Evolutionary conservation across 2,329 filamentous ascomycete genomes (phyloP), one percentile per base, ranked within the genome.

Genomic region (Cadophora malorum): DNA sequence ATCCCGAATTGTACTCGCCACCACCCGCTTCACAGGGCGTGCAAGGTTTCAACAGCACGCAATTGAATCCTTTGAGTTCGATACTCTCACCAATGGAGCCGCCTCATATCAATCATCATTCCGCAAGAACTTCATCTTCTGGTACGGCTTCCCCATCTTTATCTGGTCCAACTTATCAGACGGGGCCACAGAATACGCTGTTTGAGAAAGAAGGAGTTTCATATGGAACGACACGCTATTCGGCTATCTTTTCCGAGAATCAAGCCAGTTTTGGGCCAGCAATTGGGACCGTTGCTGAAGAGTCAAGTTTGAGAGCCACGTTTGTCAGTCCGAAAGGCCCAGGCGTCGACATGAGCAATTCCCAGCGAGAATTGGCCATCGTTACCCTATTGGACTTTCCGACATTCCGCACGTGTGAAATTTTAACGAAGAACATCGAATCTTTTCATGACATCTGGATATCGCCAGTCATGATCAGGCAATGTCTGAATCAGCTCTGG

Each of bases 391-490:
- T 67, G 45, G 33, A 55, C 14, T 69, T 69, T 41, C 68, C 68
- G 8, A 65, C 65, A 1, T 33, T 38, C 5, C 61, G 58, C 23
- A 66, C 62, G 21, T 67, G 65, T 49, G 50, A 67, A n/a, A 52
- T 60, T 16, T 23, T 69, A 12, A 21, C 60, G 38, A 25, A 65
- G 7, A 53, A 53, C 14, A 35, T 60, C 21, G 35, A 21, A 0
- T 62, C 61, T 9, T 56, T 69, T 19, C 58, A 67, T 25, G 65
- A 67, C 41, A 60, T 67, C 9, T 67, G 65, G 65, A 61, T 63
- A 1, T 67, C 65, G 1, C 65, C 59, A 6, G 38, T 41, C 28
- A 67, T 63, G 59, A 67, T 67, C 25, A 50, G 49, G 23, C 49
- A 35, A 1, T 67, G 65, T 50, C 21, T 67, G 19, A 25, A 58